Evolutionary conservation across 805 yeast genomes (phyloP).

Genomic region (Blastobotrys peoriensis): DNA sequence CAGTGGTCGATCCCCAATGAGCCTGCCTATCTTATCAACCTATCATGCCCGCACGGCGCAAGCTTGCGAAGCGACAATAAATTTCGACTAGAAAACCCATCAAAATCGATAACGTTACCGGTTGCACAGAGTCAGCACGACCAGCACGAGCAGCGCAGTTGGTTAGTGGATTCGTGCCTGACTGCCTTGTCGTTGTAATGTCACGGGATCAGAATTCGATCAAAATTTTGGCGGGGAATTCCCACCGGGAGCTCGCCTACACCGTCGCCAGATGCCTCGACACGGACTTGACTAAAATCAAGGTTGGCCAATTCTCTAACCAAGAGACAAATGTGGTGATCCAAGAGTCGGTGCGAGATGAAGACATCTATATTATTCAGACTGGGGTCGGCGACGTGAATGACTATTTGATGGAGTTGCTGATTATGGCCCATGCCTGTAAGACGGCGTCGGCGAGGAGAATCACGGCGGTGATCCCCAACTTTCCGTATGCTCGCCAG

Average conservation of each 20-base stretch:
- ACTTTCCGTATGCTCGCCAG: constrained; percentile 95
- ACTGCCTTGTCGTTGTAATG: background rate
- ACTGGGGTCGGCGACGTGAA: constrained; percentile 83
- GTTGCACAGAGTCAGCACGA: too few species aligned
- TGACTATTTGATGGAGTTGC: constrained; percentile 79
- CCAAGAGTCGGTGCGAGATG: constrained; percentile 85
- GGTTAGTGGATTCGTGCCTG: too few species aligned
- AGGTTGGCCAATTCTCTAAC: constrained; percentile 80
- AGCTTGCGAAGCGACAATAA: too few species aligned
- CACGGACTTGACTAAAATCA: constrained; percentile 62
- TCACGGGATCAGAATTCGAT: constrained; percentile 37
- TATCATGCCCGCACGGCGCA: too few species aligned
- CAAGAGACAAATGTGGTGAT: constrained; percentile 84
- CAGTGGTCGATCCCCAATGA: too few species aligned
- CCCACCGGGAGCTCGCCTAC: constrained; percentile 80
- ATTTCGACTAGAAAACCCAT: too few species aligned
- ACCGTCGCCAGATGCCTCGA: constrained; percentile 60
- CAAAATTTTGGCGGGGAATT: constrained; percentile 61
- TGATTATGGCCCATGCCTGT: constrained; percentile 90
- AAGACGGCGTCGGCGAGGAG: constrained; percentile 92
- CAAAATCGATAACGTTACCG: too few species aligned
- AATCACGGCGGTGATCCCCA: constrained; percentile 91
- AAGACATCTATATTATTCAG: constrained; percentile 79
- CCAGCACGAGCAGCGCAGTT: too few species aligned
- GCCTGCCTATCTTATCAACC: too few species aligned